phyloP scores from a whole-genome alignment of 2,329 filamentous ascomycete species.

The Fusarium sterilihyphosum region DNA sequence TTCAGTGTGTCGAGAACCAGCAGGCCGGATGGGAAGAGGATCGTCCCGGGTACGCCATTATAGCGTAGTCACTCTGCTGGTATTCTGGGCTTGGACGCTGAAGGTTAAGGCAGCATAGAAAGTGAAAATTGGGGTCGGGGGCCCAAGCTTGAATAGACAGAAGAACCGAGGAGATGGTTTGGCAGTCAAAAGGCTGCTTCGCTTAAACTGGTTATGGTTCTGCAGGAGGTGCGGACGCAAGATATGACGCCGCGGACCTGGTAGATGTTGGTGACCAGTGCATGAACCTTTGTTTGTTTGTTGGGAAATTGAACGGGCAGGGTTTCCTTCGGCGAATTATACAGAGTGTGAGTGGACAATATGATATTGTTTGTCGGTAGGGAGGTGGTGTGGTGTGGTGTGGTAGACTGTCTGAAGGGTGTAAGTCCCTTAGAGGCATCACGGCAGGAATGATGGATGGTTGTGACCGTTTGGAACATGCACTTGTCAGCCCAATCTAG shows the following conservation, averaged over 20 bases:
- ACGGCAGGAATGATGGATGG: background rate
- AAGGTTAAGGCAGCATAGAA: background rate
- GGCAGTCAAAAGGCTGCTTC: conserved; percentile 22
- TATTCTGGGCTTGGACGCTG: conserved; percentile 9
- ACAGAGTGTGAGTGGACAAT: background rate
- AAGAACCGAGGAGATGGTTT: conserved; percentile 27
- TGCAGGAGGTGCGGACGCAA: conserved; percentile 16
- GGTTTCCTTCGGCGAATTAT: background rate
- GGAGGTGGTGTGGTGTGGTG: conserved; percentile 9
- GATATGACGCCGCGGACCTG: conserved; percentile 21
- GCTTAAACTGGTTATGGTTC: background rate
- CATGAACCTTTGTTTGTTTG: conserved; percentile 15
- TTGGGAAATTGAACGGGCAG: background rate
- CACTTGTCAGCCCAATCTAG: background rate
- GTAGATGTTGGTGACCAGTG: conserved; percentile 1
- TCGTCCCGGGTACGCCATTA: conserved; percentile 37
- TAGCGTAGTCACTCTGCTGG: conserved; percentile 34
- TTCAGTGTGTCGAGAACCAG: conserved; percentile 18
- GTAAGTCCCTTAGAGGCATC: background rate
- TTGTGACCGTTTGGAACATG: conserved; percentile 15
- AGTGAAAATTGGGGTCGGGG: background rate
- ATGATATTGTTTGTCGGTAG: conserved; percentile 7
- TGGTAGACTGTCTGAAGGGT: background rate
- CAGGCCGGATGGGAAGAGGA: conserved; percentile 36
- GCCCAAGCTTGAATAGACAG: conserved; percentile 19